Evolutionary conservation across 179 eudicot genomes (phyloP).

Genomic region (Actinidia arguta): DNA sequence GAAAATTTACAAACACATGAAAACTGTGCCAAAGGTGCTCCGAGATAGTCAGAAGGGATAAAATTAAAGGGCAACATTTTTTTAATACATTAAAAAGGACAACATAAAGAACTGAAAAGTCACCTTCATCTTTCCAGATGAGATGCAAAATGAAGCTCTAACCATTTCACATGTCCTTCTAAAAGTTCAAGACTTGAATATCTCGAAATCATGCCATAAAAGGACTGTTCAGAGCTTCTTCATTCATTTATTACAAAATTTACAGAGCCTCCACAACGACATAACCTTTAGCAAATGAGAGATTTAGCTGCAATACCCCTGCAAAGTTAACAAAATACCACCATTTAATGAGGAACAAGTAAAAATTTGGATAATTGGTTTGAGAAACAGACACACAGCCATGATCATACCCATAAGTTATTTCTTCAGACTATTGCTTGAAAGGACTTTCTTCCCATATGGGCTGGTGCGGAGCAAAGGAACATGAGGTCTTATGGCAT

Average conservation of each 20-base stretch:
- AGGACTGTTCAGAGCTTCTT: constrained; percentile 3
- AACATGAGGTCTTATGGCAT: constrained; percentile 42
- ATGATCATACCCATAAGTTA: constrained; percentile 19
- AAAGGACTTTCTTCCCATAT: constrained; percentile 47
- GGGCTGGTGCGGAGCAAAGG: constrained; percentile 44
- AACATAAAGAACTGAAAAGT: constrained; percentile 4
- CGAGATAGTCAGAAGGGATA: not conserved
- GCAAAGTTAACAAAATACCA: constrained; percentile 5
- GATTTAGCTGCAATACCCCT: constrained; percentile 13
- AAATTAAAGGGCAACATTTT: not conserved
- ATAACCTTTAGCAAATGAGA: constrained; percentile 5
- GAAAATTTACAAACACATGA: constrained; percentile 2
- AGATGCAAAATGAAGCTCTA: constrained; percentile 10
- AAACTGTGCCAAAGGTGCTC: not conserved
- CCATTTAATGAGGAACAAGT: not conserved
- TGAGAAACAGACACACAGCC: not conserved
- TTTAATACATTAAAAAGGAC: too few species aligned
- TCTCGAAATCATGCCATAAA: not conserved
- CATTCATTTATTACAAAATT: constrained; percentile 22
- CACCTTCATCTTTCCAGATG: not conserved
- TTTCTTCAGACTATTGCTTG: constrained; percentile 36
- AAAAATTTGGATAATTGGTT: not conserved
- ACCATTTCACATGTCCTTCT: not conserved
- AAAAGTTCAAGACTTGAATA: not conserved
- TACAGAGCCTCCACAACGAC: constrained; percentile 10